Evolutionary conservation across 805 yeast species (phyloP).

Genomic region (Myxozyma vanderwaltii): DNA sequence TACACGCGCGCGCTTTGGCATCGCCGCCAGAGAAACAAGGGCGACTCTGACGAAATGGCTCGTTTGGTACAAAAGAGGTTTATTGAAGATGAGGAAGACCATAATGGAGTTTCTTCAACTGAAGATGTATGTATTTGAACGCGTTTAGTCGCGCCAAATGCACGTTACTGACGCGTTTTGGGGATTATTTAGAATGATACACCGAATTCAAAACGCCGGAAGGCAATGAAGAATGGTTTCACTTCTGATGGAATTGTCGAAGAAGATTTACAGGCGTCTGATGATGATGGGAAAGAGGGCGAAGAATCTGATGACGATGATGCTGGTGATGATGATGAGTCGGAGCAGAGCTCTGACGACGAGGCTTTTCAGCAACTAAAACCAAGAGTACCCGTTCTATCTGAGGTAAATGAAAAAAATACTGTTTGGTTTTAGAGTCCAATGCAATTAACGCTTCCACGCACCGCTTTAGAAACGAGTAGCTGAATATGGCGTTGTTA

Average conservation of each 20-base stretch:
- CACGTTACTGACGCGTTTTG: not conserved
- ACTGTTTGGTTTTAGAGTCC: too few relatives aligned
- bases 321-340: slow-evolving; percentile 3
- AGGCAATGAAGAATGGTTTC: not conserved
- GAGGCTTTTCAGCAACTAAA: slow-evolving; percentile 7
- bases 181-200: not conserved
- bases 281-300: not conserved
- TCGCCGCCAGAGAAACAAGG: too few relatives aligned
- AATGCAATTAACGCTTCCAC: too few relatives aligned
- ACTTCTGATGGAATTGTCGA: not conserved
- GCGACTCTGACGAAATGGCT: slow-evolving; percentile 2
- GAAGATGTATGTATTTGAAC: not conserved
- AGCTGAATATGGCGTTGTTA: slow-evolving; percentile 58
- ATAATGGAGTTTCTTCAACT: not conserved
- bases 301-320: not conserved
- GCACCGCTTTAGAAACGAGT: slow-evolving; percentile 1
- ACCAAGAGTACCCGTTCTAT: not conserved
- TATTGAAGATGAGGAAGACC: not conserved
- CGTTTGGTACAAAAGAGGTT: not conserved
- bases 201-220: not conserved
- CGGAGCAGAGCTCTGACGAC: slow-evolving; percentile 3
- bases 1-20: too few relatives aligned
- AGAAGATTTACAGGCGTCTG: not conserved
- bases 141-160: too few relatives aligned
- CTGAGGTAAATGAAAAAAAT: not conserved